A percentile compares a stretch with the other conserved stretches of the same genome.
phyloP scores from a whole-genome alignment of 2,329 filamentous ascomycete genomes.

The Arthrobotrys entomopaga region DNA sequence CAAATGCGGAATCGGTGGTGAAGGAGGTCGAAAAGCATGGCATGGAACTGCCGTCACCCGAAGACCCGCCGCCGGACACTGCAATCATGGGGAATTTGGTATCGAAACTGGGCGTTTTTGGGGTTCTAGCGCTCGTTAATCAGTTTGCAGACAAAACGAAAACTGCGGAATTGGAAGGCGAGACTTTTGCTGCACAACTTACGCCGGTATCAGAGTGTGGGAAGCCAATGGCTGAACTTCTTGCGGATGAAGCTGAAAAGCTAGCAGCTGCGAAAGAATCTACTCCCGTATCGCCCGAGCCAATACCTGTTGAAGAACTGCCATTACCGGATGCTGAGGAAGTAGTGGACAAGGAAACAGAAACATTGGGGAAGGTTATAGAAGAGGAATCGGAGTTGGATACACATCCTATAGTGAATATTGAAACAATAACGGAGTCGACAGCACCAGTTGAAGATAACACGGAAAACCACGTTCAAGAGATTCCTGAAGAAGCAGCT shows the following conservation, averaged over 20 bases:
- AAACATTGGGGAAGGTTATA: not conserved
- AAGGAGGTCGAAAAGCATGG: constrained; percentile 19
- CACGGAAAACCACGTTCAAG: not conserved
- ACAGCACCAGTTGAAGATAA: not conserved
- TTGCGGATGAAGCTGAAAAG: constrained; percentile 38
- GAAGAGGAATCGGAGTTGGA: not conserved
- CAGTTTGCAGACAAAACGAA: constrained; percentile 10
- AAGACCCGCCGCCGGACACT: constrained; percentile 36
- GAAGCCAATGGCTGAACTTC: constrained; percentile 27
- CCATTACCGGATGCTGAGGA: not conserved
- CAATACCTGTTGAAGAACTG: not conserved
- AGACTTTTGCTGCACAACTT: constrained; percentile 31
- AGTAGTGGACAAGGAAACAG: not conserved
- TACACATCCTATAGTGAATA: not conserved
- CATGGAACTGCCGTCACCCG: constrained; percentile 10
- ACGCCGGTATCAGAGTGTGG: constrained; percentile 49
- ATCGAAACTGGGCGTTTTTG: constrained; percentile 20
- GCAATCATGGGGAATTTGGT: constrained; percentile 34
- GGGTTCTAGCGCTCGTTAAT: constrained; percentile 27
- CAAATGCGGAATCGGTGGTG: not conserved
- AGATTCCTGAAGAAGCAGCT: not conserved
- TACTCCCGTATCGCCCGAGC: not conserved
- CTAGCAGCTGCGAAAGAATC: constrained; percentile 5
- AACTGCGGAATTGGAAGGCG: constrained; percentile 4
- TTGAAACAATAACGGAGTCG: not conserved